These are phyloP conservation scores for Hydrangea macrophylla DNA, from an alignment of 148 eudicot species.

Conservation along the genomic window DNA sequence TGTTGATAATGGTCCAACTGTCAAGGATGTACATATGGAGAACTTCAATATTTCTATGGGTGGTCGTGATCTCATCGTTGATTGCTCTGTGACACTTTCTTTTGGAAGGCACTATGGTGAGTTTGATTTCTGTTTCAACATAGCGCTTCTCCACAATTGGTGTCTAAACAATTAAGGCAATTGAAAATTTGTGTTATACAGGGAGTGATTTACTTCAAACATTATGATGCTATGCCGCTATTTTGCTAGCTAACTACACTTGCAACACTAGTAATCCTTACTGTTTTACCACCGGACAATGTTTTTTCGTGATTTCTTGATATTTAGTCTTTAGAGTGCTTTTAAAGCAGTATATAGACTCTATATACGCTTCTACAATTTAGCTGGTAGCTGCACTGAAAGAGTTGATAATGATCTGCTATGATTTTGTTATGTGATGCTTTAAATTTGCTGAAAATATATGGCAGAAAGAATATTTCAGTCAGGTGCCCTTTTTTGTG, in stretches of 20 bases:
- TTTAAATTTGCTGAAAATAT: background rate
- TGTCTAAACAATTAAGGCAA: background rate
- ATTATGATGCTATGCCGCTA: background rate
- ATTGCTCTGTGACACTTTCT: constrained; percentile 80
- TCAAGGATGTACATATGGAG: constrained; percentile 90
- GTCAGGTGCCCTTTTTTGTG: background rate
- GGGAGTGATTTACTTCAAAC: background rate
- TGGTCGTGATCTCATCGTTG: constrained; percentile 93
- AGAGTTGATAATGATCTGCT: background rate
- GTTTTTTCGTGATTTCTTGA: background rate
- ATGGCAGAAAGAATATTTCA: background rate
- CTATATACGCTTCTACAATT: background rate
- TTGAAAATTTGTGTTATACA: background rate
- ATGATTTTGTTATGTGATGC: background rate
- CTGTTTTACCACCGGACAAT: background rate
- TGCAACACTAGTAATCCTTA: background rate
- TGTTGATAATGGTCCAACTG: constrained; percentile 56
- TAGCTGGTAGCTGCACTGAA: background rate
- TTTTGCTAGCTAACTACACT: constrained; percentile 1
- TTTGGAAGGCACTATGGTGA: constrained; percentile 95
- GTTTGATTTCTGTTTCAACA: constrained; percentile 18
- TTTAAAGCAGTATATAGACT: background rate
- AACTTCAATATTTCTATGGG: constrained; percentile 92
- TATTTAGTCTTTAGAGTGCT: background rate
- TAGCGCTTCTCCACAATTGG: background rate